Base-by-base conservation (phyloP, 1,284 basidiomycete genomes). In the Albatrellus sp. region DNA sequence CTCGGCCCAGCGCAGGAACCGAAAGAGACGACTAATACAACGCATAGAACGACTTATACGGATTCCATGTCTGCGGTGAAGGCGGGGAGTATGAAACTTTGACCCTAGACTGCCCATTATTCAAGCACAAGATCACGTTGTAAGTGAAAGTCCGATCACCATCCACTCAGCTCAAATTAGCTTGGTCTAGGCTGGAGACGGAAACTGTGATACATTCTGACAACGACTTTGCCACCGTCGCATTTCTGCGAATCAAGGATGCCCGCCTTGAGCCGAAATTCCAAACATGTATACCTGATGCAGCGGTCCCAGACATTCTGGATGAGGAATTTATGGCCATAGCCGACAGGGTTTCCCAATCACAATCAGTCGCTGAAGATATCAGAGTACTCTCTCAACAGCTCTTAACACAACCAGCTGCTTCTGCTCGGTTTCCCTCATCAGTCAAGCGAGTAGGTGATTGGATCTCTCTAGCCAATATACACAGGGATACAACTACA, bases 31-130 rank as follows among this genome's bases (percentile, higher is more conserved):
- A 33, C 13, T n/a, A 36, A 9, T 2, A 24, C 7, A 24, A 24
- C 7, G 28, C n/a, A 17, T 52, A 92, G 87, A 86, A 93, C 59
- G 56, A 65, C 3, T 64, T 78, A 37, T 99, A 94, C 56, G 92
- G 92, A 0, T 82, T 88, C 0, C 96, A 99, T 61, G 76, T 96
- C 1, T 97, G 93, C 50, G 96, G 96, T 3, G 96, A 99, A 65
- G 96, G 96, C 2, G 96, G 96, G 1, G 96, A 99, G 66, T 99
- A 98, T 60, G 96, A 99, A 61, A 90, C 88, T 0, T 65, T 98
- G 46, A 96, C 94, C 1, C 66, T 94, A 16, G 90, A 98, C 55
- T 88, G 83, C 48, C 90, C 93, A 0, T 57, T 97, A 16, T 98
- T 96, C 73, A 88, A 86, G 52, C 70, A 73, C 40, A 70, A 75